These are phyloP conservation scores for Sclerotiophoma versabilis DNA, from an alignment of 2,329 filamentous ascomycete species.

Conservation along the genomic window DNA sequence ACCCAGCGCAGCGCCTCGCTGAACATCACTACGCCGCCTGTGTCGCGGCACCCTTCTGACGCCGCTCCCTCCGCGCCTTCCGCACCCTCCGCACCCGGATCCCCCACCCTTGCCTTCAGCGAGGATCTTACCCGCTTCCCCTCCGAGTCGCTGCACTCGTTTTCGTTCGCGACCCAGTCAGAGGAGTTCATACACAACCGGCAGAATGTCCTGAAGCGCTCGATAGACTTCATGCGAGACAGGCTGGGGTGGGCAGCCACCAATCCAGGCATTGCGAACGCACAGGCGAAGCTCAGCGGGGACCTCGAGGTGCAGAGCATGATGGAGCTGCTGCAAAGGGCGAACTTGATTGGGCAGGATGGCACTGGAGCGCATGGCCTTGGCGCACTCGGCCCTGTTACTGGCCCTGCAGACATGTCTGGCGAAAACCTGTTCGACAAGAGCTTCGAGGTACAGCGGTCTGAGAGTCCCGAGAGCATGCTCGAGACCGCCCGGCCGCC, in stretches of 20 bases:
- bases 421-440: constrained; percentile 85
- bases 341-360: constrained; percentile 77
- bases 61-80: constrained; percentile 67
- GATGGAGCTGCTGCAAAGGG: constrained; percentile 84
- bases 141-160: constrained; percentile 94
- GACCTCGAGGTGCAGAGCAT: constrained; percentile 89
- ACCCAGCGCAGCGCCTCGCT: constrained; percentile 74
- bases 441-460: constrained; percentile 69
- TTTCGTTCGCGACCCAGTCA: constrained; percentile 95
- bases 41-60: constrained; percentile 56
- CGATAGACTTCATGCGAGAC: constrained; percentile 96
- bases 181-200: constrained; percentile 91
- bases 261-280: constrained; percentile 78
- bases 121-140: constrained; percentile 94
- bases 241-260: constrained; percentile 81
- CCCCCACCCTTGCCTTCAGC: constrained; percentile 72
- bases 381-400: constrained; percentile 70
- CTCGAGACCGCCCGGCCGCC: constrained; percentile 30
- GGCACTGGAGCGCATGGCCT: constrained; percentile 62
- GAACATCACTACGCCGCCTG: constrained; percentile 66
- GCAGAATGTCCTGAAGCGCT: constrained; percentile 90
- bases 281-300: constrained; percentile 80
- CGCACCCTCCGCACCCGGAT: constrained; percentile 68
- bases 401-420: constrained; percentile 76
- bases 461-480: constrained; percentile 54